A percentile compares a stretch with the other conserved stretches of the same genome.
phyloP scores from a whole-genome alignment of 2,329 filamentous ascomycete species.

The Aspergillus persii region DNA sequence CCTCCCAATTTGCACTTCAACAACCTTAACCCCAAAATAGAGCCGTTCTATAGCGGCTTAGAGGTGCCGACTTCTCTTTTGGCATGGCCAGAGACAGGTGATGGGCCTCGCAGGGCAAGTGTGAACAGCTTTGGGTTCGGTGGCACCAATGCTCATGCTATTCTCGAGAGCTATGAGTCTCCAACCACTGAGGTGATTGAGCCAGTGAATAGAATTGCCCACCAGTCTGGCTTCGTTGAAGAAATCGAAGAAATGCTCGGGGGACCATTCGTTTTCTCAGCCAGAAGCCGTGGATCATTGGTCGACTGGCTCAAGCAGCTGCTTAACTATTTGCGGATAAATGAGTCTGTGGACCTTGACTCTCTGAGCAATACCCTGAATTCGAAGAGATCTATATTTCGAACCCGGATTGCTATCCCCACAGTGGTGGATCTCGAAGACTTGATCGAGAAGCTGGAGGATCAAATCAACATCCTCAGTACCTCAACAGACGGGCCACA shows the following conservation, averaged over 20 bases:
- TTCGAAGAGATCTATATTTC: background rate
- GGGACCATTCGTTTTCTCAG: background rate
- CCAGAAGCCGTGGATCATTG: background rate
- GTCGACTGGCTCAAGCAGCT: background rate
- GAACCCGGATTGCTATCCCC: background rate
- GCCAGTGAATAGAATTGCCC: too few relatives aligned
- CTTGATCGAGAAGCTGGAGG: background rate
- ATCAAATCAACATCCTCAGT: background rate
- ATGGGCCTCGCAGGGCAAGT: constrained; percentile 31
- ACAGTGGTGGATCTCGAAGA: background rate
- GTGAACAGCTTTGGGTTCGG: constrained; percentile 45
- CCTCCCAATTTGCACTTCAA: constrained; percentile 23
- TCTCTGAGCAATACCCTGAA: background rate
- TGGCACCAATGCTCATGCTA: constrained; percentile 31
- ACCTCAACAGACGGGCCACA: background rate
- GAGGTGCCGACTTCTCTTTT: constrained; percentile 15
- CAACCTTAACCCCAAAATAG: constrained; percentile 19
- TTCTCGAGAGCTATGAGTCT: constrained; percentile 33
- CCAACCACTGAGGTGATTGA: background rate
- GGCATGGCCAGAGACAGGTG: constrained; percentile 16
- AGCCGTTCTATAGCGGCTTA: constrained; percentile 15
- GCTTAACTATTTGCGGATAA: background rate
- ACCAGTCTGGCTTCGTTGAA: too few relatives aligned
- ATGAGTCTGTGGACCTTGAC: background rate
- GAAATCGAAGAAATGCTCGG: background rate